Evolutionary conservation across 371 early-diverging fungal genomes (phyloP).

Genomic region (Mycotypha africana): DNA sequence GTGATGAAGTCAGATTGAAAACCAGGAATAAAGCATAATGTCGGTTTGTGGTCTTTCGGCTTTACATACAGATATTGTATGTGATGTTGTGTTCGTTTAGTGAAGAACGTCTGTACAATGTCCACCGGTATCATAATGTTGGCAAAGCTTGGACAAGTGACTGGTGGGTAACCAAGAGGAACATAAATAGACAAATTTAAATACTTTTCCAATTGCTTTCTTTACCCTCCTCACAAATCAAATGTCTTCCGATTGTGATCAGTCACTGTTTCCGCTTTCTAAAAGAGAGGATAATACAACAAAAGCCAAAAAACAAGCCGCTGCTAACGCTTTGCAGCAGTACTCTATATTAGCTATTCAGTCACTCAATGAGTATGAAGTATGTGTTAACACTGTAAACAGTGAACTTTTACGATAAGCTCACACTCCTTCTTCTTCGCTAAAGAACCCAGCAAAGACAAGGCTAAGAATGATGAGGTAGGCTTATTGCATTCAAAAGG

Average conservation of each 20-base stretch:
- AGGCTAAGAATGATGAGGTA: constrained; percentile 24
- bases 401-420: too few species aligned
- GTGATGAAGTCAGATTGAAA: constrained; percentile 26
- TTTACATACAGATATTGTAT: not conserved
- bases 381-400: not conserved
- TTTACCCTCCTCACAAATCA: not conserved
- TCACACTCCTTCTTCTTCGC: too few species aligned
- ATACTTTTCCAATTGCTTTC: not conserved
- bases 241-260: not conserved
- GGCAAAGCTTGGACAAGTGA: too few species aligned
- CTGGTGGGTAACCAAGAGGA: too few species aligned
- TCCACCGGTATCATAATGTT: too few species aligned
- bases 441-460: constrained; percentile 24
- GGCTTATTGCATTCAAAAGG: too few species aligned
- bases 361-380: constrained; percentile 16
- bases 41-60: not conserved
- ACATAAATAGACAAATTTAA: not conserved
- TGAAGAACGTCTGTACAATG: too few species aligned
- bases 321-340: constrained; percentile 20
- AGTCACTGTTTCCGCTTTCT: not conserved
- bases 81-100: too few species aligned
- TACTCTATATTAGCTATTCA: constrained; percentile 19
- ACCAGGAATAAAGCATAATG: constrained; percentile 42
- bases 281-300: constrained; percentile 17
- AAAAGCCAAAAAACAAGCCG: constrained; percentile 16